Evolutionary conservation across 164 flowering plant genomes (phyloP).

Genomic region (Magnolia kwangsiensis): DNA sequence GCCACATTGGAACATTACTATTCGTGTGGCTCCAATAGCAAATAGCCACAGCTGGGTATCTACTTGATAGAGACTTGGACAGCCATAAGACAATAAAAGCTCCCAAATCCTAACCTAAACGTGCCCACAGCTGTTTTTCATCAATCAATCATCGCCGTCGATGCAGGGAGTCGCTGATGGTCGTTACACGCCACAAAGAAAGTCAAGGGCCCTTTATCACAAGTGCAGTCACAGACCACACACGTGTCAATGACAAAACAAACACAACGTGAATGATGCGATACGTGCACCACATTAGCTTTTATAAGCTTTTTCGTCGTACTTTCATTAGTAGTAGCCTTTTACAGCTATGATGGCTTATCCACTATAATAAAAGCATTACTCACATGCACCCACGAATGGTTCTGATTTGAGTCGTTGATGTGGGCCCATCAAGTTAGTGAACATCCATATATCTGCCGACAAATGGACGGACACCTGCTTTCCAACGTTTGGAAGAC

Average conservation of each 20-base stretch:
- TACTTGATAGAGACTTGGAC: background rate
- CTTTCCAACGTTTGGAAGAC: background rate
- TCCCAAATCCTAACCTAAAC: background rate
- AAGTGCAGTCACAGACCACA: background rate
- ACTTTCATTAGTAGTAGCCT: background rate
- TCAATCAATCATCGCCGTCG: background rate
- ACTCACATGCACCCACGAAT: background rate
- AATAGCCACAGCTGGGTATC: too few relatives aligned
- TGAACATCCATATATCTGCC: background rate
- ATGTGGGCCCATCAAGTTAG: background rate
- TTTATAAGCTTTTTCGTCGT: background rate
- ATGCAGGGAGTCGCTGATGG: background rate
- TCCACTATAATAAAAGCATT: background rate
- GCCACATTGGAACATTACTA: too few relatives aligned
- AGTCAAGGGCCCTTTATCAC: background rate
- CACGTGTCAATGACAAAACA: background rate
- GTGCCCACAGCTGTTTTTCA: background rate
- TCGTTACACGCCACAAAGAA: background rate
- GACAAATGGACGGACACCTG: background rate
- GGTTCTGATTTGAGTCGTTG: background rate
- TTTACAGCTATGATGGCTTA: background rate
- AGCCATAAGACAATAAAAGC: background rate
- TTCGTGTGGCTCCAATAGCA: too few relatives aligned
- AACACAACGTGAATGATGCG: background rate
- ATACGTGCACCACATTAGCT: background rate